These are phyloP conservation scores for Diatrype stigma DNA, from an alignment of 2,329 filamentous ascomycete genomes.

Conservation along the genomic window DNA sequence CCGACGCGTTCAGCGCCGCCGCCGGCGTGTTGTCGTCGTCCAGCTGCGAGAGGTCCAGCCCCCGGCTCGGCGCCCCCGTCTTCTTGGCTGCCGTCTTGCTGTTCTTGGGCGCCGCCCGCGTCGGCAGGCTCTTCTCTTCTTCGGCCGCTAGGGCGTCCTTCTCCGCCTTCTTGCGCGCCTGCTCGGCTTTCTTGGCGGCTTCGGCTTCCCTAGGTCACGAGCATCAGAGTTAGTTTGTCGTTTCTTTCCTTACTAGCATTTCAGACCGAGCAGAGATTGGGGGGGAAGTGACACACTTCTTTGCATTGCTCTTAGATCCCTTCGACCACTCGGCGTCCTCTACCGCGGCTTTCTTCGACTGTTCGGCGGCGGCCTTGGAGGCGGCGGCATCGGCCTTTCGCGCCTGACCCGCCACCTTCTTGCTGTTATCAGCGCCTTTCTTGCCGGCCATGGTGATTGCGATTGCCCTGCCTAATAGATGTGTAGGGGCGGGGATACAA, in stretches of 20 bases:
- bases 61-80: conserved; percentile 48
- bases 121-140: conserved; percentile 66
- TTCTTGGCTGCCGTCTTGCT: conserved; percentile 66
- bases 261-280: no score
- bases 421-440: conserved; percentile 74
- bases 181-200: conserved; percentile 77
- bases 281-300: conserved; percentile 90
- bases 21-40: conserved; percentile 57
- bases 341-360: conserved; percentile 59
- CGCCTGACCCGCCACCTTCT: conserved; percentile 86
- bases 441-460: conserved; percentile 62
- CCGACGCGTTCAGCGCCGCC: conserved; percentile 68
- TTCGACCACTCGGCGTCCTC: conserved; percentile 80
- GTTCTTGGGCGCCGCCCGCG: conserved; percentile 61
- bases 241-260: no score
- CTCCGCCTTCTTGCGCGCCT: conserved; percentile 86
- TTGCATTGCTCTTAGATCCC: conserved; percentile 77
- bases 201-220: conserved; percentile 66
- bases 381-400: conserved; percentile 88
- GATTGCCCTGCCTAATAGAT: no score
- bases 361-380: conserved; percentile 68
- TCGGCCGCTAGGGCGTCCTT: conserved; percentile 76
- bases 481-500: no score
- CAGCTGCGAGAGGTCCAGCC: conserved; percentile 72
- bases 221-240: no score